A percentile compares a stretch with the other conserved stretches of the same genome.
Evolutionary conservation across 2,329 filamentous ascomycete species (phyloP).

Genomic region (Scortechinia acanthostroma): DNA sequence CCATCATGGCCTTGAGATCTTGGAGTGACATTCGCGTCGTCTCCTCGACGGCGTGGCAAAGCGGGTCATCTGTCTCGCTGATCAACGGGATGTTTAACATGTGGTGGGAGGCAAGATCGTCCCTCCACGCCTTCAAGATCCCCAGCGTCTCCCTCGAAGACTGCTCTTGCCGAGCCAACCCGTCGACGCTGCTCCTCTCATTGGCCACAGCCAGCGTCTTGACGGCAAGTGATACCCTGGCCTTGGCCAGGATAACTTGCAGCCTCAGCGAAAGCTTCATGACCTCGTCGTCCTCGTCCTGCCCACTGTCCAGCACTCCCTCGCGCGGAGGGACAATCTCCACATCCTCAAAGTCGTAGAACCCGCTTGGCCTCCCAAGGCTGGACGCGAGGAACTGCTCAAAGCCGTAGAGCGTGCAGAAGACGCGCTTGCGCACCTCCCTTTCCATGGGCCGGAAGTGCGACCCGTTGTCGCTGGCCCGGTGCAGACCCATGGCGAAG

Average conservation of each 20-base stretch:
- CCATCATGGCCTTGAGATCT: too few species aligned
- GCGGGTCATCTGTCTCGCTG: too few species aligned
- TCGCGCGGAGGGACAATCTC: conserved; percentile 18
- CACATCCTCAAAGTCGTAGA: conserved; percentile 23
- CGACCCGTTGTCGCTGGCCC: conserved; percentile 15
- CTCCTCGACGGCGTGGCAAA: too few species aligned
- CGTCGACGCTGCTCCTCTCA: conserved; percentile 4
- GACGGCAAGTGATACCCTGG: conserved; percentile 11
- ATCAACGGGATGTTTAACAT: too few species aligned
- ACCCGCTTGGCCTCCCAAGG: conserved; percentile 21
- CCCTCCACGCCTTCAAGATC: too few species aligned
- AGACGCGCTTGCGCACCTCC: conserved; percentile 22
- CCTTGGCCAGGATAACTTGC: conserved; percentile 15
- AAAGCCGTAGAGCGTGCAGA: conserved; percentile 24
- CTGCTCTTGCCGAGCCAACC: conserved; percentile 2
- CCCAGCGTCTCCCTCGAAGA: too few species aligned
- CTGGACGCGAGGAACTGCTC: conserved; percentile 25
- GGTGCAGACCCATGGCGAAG: conserved; percentile 20
- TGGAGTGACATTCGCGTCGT: too few species aligned
- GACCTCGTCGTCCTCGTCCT: conserved; percentile 16
- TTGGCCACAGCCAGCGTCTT: conserved; percentile 6
- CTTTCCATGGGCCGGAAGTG: conserved; percentile 21
- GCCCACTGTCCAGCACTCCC: conserved; percentile 14
- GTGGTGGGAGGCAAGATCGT: too few species aligned
- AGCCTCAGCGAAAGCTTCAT: conserved; percentile 19